A percentile compares a stretch with the other conserved stretches of the same genome.
These are phyloP conservation scores for Exophiala alcalophila DNA, from an alignment of 2,329 filamentous ascomycete genomes.

Conservation along the genomic window DNA sequence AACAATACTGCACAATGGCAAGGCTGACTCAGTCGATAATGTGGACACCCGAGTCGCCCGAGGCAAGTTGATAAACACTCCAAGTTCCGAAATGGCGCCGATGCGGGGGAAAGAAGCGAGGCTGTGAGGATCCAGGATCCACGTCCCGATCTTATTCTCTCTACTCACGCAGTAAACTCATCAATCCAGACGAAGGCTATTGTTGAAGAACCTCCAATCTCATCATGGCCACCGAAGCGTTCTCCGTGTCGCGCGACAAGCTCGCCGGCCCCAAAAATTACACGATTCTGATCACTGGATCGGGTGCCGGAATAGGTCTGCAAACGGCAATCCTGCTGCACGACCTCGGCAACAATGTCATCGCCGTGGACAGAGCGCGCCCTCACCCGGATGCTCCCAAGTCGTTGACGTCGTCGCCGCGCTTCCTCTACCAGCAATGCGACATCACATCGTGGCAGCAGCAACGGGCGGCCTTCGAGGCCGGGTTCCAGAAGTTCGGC, in stretches of 20 bases:
- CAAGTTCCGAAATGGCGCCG: no score
- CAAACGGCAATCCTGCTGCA: slow-evolving; percentile 42
- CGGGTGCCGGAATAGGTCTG: slow-evolving; percentile 42
- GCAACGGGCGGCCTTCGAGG: slow-evolving; percentile 46
- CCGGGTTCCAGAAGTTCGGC: slow-evolving; percentile 42
- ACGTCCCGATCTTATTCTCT: no score
- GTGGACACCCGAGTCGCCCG: no score
- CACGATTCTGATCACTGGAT: slow-evolving; percentile 40
- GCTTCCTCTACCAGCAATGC: slow-evolving; percentile 40
- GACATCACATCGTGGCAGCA: slow-evolving; percentile 47
- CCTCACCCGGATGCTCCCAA: slow-evolving; percentile 31
- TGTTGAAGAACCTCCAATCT: no score
- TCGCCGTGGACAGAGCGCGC: slow-evolving; percentile 39
- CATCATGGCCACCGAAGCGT: slow-evolving; percentile 26
- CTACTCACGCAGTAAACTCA: neutral
- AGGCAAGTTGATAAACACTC: no score
- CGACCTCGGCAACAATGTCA: slow-evolving; percentile 40
- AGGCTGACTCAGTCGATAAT: no score
- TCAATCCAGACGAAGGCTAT: no score
- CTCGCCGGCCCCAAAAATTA: slow-evolving; percentile 26
- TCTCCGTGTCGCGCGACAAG: slow-evolving; percentile 34
- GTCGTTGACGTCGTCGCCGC: slow-evolving; percentile 32
- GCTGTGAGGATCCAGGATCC: no score
- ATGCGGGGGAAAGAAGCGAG: no score
- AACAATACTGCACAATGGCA: no score